A percentile compares a stretch with the other conserved stretches of the same genome.
Evolutionary conservation across 1,139 yeast species (phyloP).

Genomic region (Kurtzmaniella quercitrusa): DNA sequence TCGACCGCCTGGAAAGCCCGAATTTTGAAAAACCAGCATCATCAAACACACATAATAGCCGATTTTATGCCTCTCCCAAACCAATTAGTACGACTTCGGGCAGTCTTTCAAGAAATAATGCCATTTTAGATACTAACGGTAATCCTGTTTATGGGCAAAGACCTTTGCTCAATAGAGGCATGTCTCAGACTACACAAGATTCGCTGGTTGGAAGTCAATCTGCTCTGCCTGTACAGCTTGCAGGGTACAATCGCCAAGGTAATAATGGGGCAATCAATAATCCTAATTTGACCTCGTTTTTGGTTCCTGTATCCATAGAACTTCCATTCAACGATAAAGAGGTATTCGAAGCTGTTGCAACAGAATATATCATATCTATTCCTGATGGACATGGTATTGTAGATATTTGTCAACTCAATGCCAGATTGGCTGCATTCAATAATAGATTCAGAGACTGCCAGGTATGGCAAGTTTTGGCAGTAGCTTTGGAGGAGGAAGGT

Average conservation of each 20-base stretch:
- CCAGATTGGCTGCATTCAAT: slow-evolving; percentile 53
- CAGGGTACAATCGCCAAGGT: slow-evolving; percentile 9
- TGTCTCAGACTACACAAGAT: slow-evolving; percentile 38
- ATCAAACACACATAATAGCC: neutral
- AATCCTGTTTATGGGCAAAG: slow-evolving; percentile 9
- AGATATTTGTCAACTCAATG: slow-evolving; percentile 58
- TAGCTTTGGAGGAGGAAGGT: slow-evolving; percentile 46
- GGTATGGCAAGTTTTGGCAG: slow-evolving; percentile 64
- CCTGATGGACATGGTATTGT: slow-evolving; percentile 49
- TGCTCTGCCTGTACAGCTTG: slow-evolving; percentile 6
- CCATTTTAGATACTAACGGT: neutral
- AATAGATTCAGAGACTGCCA: slow-evolving; percentile 57
- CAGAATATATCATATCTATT: slow-evolving; percentile 36
- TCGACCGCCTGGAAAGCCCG: slow-evolving; percentile 2
- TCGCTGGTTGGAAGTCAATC: slow-evolving; percentile 22
- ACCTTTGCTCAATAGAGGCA: slow-evolving; percentile 28
- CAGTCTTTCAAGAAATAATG: neutral
- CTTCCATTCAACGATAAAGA: slow-evolving; percentile 39
- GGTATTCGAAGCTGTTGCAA: slow-evolving; percentile 40
- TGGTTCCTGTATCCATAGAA: slow-evolving; percentile 43
- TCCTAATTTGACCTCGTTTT: slow-evolving; percentile 32
- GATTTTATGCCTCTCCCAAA: neutral
- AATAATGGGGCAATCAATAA: slow-evolving; percentile 10
- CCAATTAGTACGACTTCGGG: neutral
- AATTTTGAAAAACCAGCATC: neutral